Conservation (phyloP, 2,329 filamentous ascomycete species). For the Anisogramma anomala region DNA sequence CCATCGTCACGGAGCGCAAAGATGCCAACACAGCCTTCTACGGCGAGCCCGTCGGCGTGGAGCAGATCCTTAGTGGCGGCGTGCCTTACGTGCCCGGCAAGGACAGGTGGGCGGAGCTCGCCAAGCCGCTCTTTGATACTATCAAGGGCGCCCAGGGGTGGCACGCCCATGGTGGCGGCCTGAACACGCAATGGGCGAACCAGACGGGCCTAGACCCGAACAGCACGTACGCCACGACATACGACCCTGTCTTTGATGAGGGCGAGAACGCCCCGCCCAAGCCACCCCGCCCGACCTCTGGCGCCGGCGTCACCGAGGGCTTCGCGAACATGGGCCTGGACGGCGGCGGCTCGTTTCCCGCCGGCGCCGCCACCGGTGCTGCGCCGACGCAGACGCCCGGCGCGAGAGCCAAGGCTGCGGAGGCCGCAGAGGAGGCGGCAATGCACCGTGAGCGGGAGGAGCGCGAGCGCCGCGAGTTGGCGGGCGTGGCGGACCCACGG, state of each 20-base stretch:
- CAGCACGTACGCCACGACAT: constrained; percentile 2
- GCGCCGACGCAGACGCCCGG: constrained; percentile 5
- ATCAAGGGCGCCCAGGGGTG: constrained; percentile 26
- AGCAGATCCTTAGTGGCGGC: constrained; percentile 36
- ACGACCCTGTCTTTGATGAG: constrained; percentile 8
- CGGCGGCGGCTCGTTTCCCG: background rate
- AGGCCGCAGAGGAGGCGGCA: constrained; percentile 17
- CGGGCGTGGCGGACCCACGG: constrained; percentile 4
- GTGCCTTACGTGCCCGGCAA: constrained; percentile 21
- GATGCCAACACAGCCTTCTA: constrained; percentile 86
- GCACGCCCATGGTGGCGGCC: constrained; percentile 12
- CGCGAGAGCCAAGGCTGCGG: constrained; percentile 17
- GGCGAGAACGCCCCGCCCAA: constrained; percentile 3
- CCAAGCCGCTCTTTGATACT: constrained; percentile 24
- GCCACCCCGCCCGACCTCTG: constrained; percentile 3
- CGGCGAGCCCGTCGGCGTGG: constrained; percentile 42
- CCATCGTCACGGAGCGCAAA: constrained; percentile 72
- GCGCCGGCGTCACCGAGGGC: constrained; percentile 7
- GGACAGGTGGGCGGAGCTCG: constrained; percentile 24
- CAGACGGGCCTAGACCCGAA: constrained; percentile 2
- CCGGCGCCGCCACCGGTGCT: background rate
- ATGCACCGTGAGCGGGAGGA: constrained; percentile 6
- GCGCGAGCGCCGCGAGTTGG: constrained; percentile 7
- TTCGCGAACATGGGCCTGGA: constrained; percentile 11
- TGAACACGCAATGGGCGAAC: constrained; percentile 1